phyloP scores from a whole-genome alignment of 441 rosid species.

The Iberis amara region DNA sequence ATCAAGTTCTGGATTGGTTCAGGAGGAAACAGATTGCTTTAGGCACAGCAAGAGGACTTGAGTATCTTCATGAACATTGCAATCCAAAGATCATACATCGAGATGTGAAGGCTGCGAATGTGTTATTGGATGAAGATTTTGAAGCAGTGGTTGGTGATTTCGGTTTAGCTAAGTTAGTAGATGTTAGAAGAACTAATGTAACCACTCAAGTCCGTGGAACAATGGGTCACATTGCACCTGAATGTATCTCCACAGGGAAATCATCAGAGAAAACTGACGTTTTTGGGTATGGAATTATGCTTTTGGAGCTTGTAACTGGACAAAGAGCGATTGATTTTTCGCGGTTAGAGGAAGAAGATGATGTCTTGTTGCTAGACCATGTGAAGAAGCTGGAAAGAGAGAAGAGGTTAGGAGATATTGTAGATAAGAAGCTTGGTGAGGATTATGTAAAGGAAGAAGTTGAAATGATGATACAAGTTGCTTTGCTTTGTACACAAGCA shows the following conservation, averaged over 20 bases:
- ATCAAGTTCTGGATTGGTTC: slow-evolving; percentile 65
- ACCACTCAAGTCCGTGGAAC: slow-evolving; percentile 96
- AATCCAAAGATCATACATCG: slow-evolving; percentile 94
- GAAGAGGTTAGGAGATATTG: slow-evolving; percentile 67
- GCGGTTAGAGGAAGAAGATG: slow-evolving; percentile 86
- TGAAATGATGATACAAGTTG: slow-evolving; percentile 86
- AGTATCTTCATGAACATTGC: slow-evolving; percentile 92
- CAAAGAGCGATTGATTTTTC: slow-evolving; percentile 96
- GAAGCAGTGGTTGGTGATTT: slow-evolving; percentile 98
- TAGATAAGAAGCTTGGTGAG: slow-evolving; percentile 56
- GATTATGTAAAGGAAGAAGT: slow-evolving; percentile 50
- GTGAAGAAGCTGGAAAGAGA: slow-evolving; percentile 89
- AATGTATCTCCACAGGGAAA: slow-evolving; percentile 88
- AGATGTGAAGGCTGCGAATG: slow-evolving; percentile 93
- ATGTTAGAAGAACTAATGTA: slow-evolving; percentile 73
- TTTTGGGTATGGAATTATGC: slow-evolving; percentile 90
- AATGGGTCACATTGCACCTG: slow-evolving; percentile 98
- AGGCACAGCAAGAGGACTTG: slow-evolving; percentile 89
- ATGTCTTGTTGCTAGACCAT: slow-evolving; percentile 87
- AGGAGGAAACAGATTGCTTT: slow-evolving; percentile 73
- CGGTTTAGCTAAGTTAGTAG: slow-evolving; percentile 86
- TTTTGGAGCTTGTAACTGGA: slow-evolving; percentile 91
- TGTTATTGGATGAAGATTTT: slow-evolving; percentile 77
- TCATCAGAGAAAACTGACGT: slow-evolving; percentile 91
- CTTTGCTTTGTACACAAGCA: slow-evolving; percentile 75